Evolutionary conservation across 148 eudicot genomes (phyloP).

Genomic region (Vaccinium corymbosum): DNA sequence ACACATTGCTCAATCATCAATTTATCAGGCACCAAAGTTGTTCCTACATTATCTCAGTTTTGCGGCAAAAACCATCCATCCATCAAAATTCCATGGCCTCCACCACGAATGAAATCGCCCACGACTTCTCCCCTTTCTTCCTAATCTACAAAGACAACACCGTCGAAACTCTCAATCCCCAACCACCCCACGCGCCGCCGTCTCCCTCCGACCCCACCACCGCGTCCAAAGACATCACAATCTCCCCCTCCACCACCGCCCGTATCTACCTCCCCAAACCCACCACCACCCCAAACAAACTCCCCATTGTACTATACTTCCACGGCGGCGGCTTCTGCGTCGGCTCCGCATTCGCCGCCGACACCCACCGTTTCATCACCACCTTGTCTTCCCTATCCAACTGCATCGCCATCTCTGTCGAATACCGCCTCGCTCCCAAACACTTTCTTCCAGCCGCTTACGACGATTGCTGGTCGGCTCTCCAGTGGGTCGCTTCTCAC

Average conservation of each 20-base stretch:
- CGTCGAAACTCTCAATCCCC: conserved; percentile 22
- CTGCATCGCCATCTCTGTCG: neutral
- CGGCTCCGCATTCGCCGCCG: conserved; percentile 4
- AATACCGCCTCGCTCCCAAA: conserved; percentile 4
- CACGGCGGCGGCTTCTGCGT: conserved; percentile 1
- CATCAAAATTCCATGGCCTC: neutral
- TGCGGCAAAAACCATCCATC: neutral
- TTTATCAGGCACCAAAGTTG: no score
- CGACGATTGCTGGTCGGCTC: conserved; percentile 3
- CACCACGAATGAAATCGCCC: neutral
- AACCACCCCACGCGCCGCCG: conserved; percentile 26
- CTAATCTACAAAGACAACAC: conserved; percentile 36
- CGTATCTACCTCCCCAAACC: conserved; percentile 28
- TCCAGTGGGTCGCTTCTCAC: conserved; percentile 12
- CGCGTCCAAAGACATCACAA: conserved; percentile 35
- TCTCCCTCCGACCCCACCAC: conserved; percentile 24
- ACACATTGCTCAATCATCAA: no score
- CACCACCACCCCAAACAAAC: neutral
- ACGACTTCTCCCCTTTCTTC: conserved; percentile 3
- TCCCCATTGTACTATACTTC: conserved; percentile 1
- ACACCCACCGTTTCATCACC: neutral
- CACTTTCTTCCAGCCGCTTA: neutral
- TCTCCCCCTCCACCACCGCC: conserved; percentile 26
- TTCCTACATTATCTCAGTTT: no score
- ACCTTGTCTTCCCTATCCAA: neutral